Conservation (phyloP, 768 basidiomycete genomes). For the Tylopilus rubrobrunneus region DNA sequence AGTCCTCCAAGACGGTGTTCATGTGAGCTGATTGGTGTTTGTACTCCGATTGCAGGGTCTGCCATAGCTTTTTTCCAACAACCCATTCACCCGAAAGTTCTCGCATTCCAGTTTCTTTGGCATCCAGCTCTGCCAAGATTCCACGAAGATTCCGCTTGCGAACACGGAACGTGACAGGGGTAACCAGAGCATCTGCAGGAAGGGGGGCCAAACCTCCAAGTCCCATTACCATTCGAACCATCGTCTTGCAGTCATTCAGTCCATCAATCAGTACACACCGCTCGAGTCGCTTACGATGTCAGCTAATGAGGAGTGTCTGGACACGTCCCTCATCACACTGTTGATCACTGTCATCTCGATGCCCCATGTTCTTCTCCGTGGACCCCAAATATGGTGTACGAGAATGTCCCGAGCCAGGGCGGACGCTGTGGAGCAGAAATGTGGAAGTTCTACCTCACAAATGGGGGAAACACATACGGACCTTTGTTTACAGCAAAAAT, state of each 20-base stretch:
- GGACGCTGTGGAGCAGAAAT: slow-evolving; percentile 19
- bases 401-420: slow-evolving; percentile 63
- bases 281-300: slow-evolving; percentile 60
- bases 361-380: slow-evolving; percentile 88
- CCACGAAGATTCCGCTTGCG: slow-evolving; percentile 69
- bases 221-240: slow-evolving; percentile 64
- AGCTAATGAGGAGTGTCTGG: slow-evolving; percentile 74
- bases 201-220: slow-evolving; percentile 80
- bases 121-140: slow-evolving; percentile 73
- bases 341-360: slow-evolving; percentile 89
- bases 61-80: slow-evolving; percentile 91
- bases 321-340: slow-evolving; percentile 82
- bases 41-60: slow-evolving; percentile 79
- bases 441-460: neutral
- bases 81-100: slow-evolving; percentile 96
- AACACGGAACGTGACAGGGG: slow-evolving; percentile 89
- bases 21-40: slow-evolving; percentile 34
- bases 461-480: slow-evolving; percentile 21
- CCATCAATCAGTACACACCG: neutral
- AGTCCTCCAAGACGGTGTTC: slow-evolving; percentile 14
- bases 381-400: slow-evolving; percentile 79
- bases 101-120: slow-evolving; percentile 67
- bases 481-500: slow-evolving; percentile 66
- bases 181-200: slow-evolving; percentile 89
- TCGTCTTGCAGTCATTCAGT: slow-evolving; percentile 27